Conservation (phyloP, 2,329 filamentous ascomycete genomes). For the Chaetomiaceae sp. region DNA sequence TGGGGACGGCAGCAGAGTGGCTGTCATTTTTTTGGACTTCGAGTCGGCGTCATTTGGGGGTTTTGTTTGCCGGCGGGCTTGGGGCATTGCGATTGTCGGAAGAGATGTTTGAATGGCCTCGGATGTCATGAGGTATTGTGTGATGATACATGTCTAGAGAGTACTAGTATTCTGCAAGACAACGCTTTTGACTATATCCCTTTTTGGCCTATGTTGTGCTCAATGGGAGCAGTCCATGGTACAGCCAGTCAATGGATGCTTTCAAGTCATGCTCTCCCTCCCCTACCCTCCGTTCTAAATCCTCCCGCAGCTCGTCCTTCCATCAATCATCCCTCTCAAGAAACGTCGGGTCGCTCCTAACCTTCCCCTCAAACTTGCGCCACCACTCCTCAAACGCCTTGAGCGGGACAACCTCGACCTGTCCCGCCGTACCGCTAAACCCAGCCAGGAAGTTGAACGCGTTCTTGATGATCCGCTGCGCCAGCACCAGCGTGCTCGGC, state of each 20-base stretch:
- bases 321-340: slow-evolving; percentile 57
- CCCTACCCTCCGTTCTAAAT: neutral
- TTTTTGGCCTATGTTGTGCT: neutral
- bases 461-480: slow-evolving; percentile 91
- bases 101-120: neutral
- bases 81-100: neutral
- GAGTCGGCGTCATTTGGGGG: neutral
- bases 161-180: slow-evolving; percentile 1
- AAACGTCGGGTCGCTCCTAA: slow-evolving; percentile 83
- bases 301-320: neutral
- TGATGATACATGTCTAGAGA: slow-evolving; percentile 13
- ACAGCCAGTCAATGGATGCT: neutral
- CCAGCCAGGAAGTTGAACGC: slow-evolving; percentile 94
- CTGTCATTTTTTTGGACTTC: slow-evolving; percentile 9
- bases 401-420: slow-evolving; percentile 82
- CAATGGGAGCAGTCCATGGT: neutral
- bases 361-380: slow-evolving; percentile 85
- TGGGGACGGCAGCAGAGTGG: neutral
- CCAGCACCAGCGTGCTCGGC: slow-evolving; percentile 70
- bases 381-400: slow-evolving; percentile 98
- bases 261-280: neutral
- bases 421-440: slow-evolving; percentile 64
- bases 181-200: neutral
- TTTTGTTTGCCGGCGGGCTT: neutral
- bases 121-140: slow-evolving; percentile 1